Evolutionary conservation across 1,284 basidiomycete species (phyloP).

Genomic region (Puccinia novopanici): DNA sequence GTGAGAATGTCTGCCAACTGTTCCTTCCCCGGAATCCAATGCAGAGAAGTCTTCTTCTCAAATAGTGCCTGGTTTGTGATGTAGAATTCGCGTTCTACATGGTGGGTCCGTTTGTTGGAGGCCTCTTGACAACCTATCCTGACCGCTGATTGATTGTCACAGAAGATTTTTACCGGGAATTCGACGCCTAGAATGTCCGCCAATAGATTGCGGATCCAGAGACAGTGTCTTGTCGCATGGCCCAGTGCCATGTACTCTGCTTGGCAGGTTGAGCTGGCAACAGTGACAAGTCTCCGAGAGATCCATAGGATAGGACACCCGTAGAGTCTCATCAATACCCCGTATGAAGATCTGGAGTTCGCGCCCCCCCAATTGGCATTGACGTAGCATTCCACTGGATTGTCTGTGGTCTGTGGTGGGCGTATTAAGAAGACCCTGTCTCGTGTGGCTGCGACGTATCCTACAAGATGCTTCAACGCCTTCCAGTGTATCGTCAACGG

Average conservation of each 20-base stretch:
- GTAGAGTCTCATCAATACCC: not conserved
- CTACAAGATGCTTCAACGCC: not conserved
- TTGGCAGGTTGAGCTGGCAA: constrained; percentile 7
- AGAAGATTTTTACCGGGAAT: not conserved
- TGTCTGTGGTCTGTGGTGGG: not conserved
- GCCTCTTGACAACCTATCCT: not conserved
- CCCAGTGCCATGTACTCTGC: not conserved
- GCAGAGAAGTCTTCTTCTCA: not conserved
- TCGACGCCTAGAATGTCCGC: not conserved
- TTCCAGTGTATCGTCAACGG: not conserved
- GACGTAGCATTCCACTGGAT: not conserved
- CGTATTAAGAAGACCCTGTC: not conserved
- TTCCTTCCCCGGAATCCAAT: not conserved
- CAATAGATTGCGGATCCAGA: not conserved
- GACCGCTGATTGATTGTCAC: constrained; percentile 25
- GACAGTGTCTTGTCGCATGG: not conserved
- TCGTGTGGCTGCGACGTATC: not conserved
- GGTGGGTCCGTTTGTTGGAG: not conserved
- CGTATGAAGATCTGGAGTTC: constrained; percentile 5
- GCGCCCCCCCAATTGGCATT: constrained; percentile 10
- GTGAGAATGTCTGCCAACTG: constrained; percentile 12
- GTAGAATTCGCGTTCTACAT: constrained; percentile 7
- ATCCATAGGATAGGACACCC: not conserved
- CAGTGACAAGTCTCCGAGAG: not conserved
- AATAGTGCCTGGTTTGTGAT: not conserved